Conservation (phyloP, 306 rosid species). For the Myrica gale region DNA sequence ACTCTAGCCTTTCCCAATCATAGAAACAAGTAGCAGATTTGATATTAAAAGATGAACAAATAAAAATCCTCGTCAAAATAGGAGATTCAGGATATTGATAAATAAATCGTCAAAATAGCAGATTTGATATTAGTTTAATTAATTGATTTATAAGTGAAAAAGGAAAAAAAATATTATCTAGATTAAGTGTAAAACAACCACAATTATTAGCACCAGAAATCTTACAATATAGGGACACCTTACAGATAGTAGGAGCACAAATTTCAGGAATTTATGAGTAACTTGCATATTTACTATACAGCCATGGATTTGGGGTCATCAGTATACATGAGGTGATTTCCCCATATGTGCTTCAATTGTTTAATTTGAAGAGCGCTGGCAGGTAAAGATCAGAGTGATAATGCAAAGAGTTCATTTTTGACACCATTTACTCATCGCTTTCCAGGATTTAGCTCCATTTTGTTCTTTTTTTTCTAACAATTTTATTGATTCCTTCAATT, state of each 20-base stretch:
- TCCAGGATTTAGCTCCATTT: neutral
- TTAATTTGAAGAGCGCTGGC: neutral
- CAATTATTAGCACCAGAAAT: neutral
- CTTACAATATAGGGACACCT: neutral
- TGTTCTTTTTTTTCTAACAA: neutral
- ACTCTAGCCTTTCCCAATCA: neutral
- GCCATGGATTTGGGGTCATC: neutral
- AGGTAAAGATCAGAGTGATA: neutral
- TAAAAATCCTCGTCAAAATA: too few species aligned
- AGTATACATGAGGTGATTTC: constrained; percentile 13
- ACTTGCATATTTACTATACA: neutral
- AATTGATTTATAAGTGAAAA: too few species aligned
- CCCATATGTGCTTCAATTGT: constrained; percentile 8
- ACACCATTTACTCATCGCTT: too few species aligned
- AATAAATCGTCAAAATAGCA: too few species aligned
- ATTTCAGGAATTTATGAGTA: neutral
- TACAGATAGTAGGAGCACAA: neutral
- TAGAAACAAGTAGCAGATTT: too few species aligned
- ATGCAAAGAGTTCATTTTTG: neutral
- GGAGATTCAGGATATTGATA: too few species aligned
- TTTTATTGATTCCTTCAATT: neutral
- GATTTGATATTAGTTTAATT: too few species aligned
- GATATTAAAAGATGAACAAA: too few species aligned
- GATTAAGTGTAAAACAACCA: too few species aligned
- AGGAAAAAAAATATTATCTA: too few species aligned